Evolutionary conservation across 2,329 filamentous ascomycete species (phyloP), one percentile per base, ranked within the genome.

Genomic region (Onygenales sp.): DNA sequence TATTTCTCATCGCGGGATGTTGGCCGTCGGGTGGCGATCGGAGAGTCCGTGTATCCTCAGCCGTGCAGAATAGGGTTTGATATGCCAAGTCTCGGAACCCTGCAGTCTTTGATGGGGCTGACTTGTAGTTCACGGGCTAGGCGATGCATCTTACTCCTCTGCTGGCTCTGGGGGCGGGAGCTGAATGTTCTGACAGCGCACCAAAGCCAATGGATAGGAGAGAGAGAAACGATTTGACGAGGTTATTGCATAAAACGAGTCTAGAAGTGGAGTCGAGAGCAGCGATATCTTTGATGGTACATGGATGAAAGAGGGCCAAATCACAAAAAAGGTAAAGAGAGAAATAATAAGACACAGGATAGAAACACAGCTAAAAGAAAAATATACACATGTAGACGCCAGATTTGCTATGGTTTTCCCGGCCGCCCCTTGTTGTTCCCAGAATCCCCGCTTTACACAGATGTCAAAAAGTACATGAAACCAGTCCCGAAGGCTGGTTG

Each of bases 241-340:
- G 13, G 21, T 31, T 40, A 31, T 52, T 51, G 17, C 17, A 6
- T 52, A 54, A 51, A 27, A 52, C 49, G 48, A 32, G 32, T 52
- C 49, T 46, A 47, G 40, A 51, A 53, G 45, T 45, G 48, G 54
- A 55, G 54, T 45, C 40, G 51, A 52, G 49, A 52, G 40, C 27
- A 42, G 40, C 33, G 17, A 34, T 21, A 37, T 52, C 39, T 34
- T 36, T 52, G 32, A 43, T 52, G 49, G 44, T 39, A 36, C 33
- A 52, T 13, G 37, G 47, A 42, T 44, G 54, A 50, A n/a, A 11
- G 7, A 42, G 27, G 44, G 42, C 33, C 31, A 39, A 14, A 44
- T 37, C 13, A 42, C 6, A 40, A 43, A 48, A 56, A 58, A 31
- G 39, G 31, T 33, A 36, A 14, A 13, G 27, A 47, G 14, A 36